Base-by-base conservation (phyloP, 805 yeast species). In the Wickerhamiella shivajii region DNA sequence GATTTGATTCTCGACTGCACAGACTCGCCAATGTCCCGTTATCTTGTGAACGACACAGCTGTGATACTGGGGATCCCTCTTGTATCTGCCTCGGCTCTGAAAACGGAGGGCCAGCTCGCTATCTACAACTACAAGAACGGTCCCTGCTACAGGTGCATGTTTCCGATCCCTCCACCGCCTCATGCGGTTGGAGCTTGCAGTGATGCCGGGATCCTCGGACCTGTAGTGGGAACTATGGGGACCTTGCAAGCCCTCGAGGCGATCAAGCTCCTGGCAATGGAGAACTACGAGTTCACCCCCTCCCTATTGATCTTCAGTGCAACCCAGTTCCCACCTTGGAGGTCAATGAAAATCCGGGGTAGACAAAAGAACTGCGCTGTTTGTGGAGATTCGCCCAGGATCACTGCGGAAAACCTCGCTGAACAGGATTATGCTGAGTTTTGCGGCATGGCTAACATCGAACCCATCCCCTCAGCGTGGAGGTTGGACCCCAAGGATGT, bases 81-180 rank as follows among this genome's bases (percentile, higher is more conserved):
- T 0, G 75, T 90, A 1, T 80, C 95, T 12, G 99, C 93, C 0
- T 79, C 96, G 0, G 97, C 97, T 0, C 62, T 90, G 33, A 75
- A 76, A 44, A 67, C 92, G 0, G 97, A 90, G 42, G 98, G 98
- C 4, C 98, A 90, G 51, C 52, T 92, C 23, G 61, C 81, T 0
- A 67, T 90, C 0, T 61, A 84, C 38, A 81, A 85, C 54, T 83
- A 65, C 51, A 59, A 61, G 14, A 34, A 39, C 3, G 94, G 93
- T 0, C 99, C 99, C 0, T 90, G 99, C 52, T 90, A 90, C 51
- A 61, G 99, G 39, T 90, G 99, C 51, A 73, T 85, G 55, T 81
- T 79, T 45, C 97, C 98, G 0, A 59, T 59, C 6, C 94, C 97
- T 0, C 96, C 98, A 0, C 72, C 85, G 1, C 79, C 94, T 1